Evolutionary conservation across 805 yeast genomes (phyloP), one percentile per base, ranked within the genome.

Genomic region (Diddensiella transvaalensis): DNA sequence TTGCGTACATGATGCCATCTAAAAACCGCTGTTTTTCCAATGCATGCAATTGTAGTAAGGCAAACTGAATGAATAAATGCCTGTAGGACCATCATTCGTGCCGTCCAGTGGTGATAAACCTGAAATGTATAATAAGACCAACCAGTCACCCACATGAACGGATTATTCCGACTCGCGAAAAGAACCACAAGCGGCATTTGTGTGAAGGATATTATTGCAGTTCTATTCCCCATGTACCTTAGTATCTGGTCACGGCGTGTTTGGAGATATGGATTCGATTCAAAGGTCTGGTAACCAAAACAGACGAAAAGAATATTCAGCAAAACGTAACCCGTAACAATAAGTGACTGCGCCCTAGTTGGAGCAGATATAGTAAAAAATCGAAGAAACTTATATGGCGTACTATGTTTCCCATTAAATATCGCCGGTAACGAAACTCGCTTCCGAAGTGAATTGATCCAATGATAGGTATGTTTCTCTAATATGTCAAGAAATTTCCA

Each of bases 81-180:
- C 38, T 57, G 49, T n/a, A 58, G 19, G 3, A 57, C 52, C 41
- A 50, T 53, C 18, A 52, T 44, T 23, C 66, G 49, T 4, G 64
- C 60, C 3, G 58, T 48, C 67, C 69, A 64, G 5, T 65, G 49
- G 64, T 87, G 96, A 58, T 76, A 79, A 23, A 73, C 66, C 56
- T 80, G 72, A 65, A 85, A 85, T 1, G 83, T 73, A 8, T 80
- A 65, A 56, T 76, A 82, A 0, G 80, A 64, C 70, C 85, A 73
- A 1, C 89, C 87, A 1, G 89, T 76, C 4, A 83, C 47, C 57
- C 65, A 66, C 52, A 76, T 76, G 56, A 85, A 68, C 17, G 86
- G 79, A 60, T 84, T 86, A 61, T 86, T 86, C 56, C 93, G 71
- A 32, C 83, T 82, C 3, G 87, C 87, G 63, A 85, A 63, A 26